Evolutionary conservation across 305 asterid species (phyloP).

Genomic region (Plantago lanceolata): DNA sequence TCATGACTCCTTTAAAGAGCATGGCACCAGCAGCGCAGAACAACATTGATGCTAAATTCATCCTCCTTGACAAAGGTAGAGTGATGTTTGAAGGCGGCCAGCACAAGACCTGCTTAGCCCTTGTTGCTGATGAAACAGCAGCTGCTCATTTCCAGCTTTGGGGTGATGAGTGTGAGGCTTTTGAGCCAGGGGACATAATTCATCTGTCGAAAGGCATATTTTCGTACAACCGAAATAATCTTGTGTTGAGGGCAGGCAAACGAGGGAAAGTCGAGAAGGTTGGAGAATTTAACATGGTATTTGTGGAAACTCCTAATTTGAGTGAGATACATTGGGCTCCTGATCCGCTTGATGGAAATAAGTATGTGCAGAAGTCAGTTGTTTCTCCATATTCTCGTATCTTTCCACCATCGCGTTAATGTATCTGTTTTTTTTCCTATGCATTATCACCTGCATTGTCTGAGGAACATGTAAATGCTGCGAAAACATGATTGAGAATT

Average conservation of each 20-base stretch:
- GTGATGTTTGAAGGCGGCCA: too few species aligned
- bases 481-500: too few species aligned
- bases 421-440: too few species aligned
- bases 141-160: constrained; percentile 73
- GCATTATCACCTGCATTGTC: too few species aligned
- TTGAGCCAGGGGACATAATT: constrained; percentile 53
- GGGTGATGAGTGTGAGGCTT: constrained; percentile 66
- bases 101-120: constrained; percentile 37
- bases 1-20: background rate
- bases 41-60: constrained; percentile 5
- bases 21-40: constrained; percentile 6
- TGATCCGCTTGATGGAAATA: constrained; percentile 31
- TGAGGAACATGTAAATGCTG: too few species aligned
- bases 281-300: constrained; percentile 59
- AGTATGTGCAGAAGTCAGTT: constrained; percentile 38
- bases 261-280: constrained; percentile 54
- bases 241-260: constrained; percentile 60
- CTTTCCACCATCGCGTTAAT: constrained; percentile 19
- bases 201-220: constrained; percentile 45
- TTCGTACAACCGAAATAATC: constrained; percentile 42
- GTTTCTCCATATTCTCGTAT: constrained; percentile 44
- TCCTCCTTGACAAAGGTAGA: constrained; percentile 9
- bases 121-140: constrained; percentile 81
- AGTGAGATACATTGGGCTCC: constrained; percentile 48
- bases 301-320: constrained; percentile 62